Conservation (phyloP, 768 basidiomycete species). For the Collybia sp. region DNA sequence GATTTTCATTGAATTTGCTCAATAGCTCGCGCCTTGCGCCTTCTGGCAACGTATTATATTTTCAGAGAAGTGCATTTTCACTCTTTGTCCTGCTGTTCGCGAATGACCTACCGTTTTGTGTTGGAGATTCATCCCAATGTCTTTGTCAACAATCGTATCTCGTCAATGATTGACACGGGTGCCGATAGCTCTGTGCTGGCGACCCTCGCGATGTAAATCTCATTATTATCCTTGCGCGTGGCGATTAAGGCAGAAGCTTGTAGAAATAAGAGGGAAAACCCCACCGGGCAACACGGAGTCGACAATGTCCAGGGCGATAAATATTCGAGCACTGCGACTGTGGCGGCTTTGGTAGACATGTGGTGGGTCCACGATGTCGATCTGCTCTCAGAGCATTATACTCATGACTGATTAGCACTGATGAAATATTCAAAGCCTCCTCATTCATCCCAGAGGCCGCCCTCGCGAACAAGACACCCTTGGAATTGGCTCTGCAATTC, state of each 20-base stretch:
- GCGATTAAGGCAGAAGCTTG: not conserved
- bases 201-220: constrained; percentile 9
- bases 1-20: not conserved
- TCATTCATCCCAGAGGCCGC: constrained; percentile 15
- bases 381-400: not conserved
- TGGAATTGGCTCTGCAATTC: constrained; percentile 1
- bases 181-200: constrained; percentile 11
- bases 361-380: constrained; percentile 2
- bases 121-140: constrained; percentile 13
- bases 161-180: constrained; percentile 21
- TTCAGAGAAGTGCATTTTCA: constrained; percentile 20
- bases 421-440: constrained; percentile 14
- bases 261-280: constrained; percentile 1
- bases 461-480: constrained; percentile 2
- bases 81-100: not conserved
- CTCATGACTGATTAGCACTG: constrained; percentile 3
- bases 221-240: not conserved
- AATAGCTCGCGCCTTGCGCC: constrained; percentile 22
- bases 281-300: not conserved
- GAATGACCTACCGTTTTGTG: not conserved
- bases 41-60: constrained; percentile 27
- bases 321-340: constrained; percentile 4
- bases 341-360: constrained; percentile 12
- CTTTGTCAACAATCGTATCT: constrained; percentile 25
- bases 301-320: constrained; percentile 5